phyloP scores from a whole-genome alignment of 2,329 filamentous ascomycete species.

The Neopestalotiopsis clavispora region DNA sequence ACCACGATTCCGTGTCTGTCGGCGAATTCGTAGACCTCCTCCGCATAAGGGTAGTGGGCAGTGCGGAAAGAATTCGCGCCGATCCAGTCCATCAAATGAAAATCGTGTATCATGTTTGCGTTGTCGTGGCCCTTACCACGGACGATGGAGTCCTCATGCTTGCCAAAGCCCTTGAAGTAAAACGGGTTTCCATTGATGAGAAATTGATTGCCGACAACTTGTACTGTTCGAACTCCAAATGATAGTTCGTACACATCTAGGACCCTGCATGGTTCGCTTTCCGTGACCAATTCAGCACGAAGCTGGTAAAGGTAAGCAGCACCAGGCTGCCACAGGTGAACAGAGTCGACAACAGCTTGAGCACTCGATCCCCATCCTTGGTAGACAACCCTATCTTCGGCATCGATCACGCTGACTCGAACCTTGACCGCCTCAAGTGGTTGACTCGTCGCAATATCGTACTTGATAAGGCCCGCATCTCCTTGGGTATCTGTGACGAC shows the following conservation, averaged over 20 bases:
- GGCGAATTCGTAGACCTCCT: slow-evolving; percentile 34
- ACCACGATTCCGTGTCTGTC: slow-evolving; percentile 35
- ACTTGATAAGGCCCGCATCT: background rate
- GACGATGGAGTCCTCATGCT: slow-evolving; percentile 33
- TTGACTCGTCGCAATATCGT: background rate
- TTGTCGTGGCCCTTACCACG: slow-evolving; percentile 35
- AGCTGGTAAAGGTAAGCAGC: background rate
- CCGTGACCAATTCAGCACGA: slow-evolving; percentile 18
- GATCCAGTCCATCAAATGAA: slow-evolving; percentile 34
- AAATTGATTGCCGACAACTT: slow-evolving; percentile 26
- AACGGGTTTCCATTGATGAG: slow-evolving; percentile 34
- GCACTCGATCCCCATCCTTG: background rate
- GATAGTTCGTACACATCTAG: background rate
- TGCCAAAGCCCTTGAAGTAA: slow-evolving; percentile 37
- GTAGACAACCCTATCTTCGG: background rate
- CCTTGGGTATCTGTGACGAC: background rate
- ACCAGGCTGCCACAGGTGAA: background rate
- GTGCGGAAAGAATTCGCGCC: slow-evolving; percentile 38
- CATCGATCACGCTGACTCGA: background rate
- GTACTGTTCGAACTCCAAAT: slow-evolving; percentile 31
- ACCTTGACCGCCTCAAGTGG: background rate
- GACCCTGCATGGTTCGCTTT: slow-evolving; percentile 15
- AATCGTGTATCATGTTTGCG: slow-evolving; percentile 38
- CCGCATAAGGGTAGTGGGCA: slow-evolving; percentile 36
- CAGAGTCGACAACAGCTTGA: background rate